These are phyloP conservation scores for Coccomyxa subellipsoidea DNA, from an alignment of 163 green algal species.

Conservation along the genomic window DNA sequence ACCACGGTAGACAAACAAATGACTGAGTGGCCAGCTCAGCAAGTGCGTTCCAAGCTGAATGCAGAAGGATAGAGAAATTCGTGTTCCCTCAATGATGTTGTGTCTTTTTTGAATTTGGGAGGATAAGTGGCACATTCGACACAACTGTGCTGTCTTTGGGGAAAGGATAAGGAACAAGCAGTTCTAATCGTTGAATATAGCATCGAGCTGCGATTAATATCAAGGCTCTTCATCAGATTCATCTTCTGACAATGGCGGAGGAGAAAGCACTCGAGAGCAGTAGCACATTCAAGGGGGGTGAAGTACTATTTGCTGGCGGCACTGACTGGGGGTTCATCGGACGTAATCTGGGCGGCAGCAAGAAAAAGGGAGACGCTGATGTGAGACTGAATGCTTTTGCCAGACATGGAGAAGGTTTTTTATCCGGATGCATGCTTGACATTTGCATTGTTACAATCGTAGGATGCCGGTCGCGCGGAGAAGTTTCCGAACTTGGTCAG, in stretches of 20 bases:
- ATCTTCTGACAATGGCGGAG: neutral
- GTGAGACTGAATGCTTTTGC: slow-evolving; percentile 24
- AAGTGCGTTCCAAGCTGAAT: too few relatives aligned
- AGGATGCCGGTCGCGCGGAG: slow-evolving; percentile 49
- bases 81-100: too few relatives aligned
- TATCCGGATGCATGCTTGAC: neutral
- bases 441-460: neutral
- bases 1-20: too few relatives aligned
- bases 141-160: too few relatives aligned
- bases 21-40: too few relatives aligned
- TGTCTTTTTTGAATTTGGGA: too few relatives aligned
- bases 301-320: slow-evolving; percentile 56
- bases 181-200: neutral
- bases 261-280: neutral
- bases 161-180: too few relatives aligned
- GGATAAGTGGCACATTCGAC: too few relatives aligned
- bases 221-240: neutral
- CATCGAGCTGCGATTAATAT: neutral
- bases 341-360: slow-evolving; percentile 16
- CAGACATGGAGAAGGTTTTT: too few relatives aligned
- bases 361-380: slow-evolving; percentile 37
- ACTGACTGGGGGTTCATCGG: slow-evolving; percentile 55
- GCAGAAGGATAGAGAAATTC: too few relatives aligned
- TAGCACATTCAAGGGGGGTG: slow-evolving; percentile 26
- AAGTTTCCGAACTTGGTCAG: slow-evolving; percentile 66